A percentile compares a stretch with the other conserved stretches of the same genome.
Evolutionary conservation across 148 eudicot genomes (phyloP).

Genomic region (Euryodendron excelsum): DNA sequence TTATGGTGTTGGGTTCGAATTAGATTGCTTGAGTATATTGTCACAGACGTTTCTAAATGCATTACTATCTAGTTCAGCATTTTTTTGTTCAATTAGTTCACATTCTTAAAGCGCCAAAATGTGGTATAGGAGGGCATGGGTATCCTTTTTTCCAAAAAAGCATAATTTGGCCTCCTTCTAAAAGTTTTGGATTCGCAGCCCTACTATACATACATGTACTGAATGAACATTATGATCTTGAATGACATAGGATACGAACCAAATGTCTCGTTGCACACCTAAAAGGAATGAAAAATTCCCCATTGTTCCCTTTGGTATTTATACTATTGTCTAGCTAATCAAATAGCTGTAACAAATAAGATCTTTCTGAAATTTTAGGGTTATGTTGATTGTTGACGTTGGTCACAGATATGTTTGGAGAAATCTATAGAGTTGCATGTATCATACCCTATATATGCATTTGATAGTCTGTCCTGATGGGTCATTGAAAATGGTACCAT

Average conservation of each 20-base stretch:
- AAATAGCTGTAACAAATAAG: not conserved
- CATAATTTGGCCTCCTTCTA: conserved; percentile 12
- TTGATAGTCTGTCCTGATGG: conserved; percentile 1
- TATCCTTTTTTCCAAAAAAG: not conserved
- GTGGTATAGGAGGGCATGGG: not conserved
- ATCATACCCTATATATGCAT: not conserved
- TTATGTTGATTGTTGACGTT: conserved; percentile 1
- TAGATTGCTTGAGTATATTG: too few relatives aligned
- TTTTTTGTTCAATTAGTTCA: not conserved
- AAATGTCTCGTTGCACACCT: not conserved
- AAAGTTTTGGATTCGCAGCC: not conserved
- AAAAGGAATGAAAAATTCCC: not conserved
- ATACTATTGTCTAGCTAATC: not conserved
- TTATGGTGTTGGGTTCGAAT: too few relatives aligned
- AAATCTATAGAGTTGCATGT: not conserved
- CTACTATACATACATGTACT: not conserved
- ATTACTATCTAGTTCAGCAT: too few relatives aligned
- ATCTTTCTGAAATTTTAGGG: not conserved
- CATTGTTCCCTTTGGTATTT: not conserved
- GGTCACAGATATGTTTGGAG: not conserved
- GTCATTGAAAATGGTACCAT: not conserved
- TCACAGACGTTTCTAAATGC: too few relatives aligned
- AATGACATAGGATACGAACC: not conserved
- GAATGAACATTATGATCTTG: not conserved
- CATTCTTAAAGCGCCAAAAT: not conserved